Base-by-base conservation (phyloP, 345 rosid species). In the Melaleuca quinquenervia region DNA sequence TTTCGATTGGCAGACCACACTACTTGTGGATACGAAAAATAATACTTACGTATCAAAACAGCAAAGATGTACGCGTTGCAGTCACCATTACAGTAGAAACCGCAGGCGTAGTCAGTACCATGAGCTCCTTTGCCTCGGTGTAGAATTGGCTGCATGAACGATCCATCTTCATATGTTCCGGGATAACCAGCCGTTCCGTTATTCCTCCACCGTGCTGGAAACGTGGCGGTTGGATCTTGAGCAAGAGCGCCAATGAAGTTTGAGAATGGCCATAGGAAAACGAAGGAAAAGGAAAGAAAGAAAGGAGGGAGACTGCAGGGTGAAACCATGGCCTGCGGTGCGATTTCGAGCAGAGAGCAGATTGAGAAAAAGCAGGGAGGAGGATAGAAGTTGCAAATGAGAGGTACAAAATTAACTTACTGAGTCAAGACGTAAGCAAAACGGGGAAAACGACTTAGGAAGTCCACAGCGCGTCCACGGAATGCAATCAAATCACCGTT, bases 1-100 rank as follows among this genome's bases (percentile, higher is more conserved):
- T 89, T 86, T n/a, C 58, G 21, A 16, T 89, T 90, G 15, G 88
- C 88, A 82, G 87, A 86, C 90, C 92, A 89, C 24, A 85, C 90
- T 49, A 89, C 44, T 82, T 20, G 51, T 10, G 83, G 52, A 44
- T 1, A 27, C 1, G 27, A n/a, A n/a, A n/a, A n/a, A n/a, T n/a
- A n/a, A n/a, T n/a, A n/a, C n/a, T n/a, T n/a, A n/a, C n/a, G n/a
- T n/a, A n/a, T n/a, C n/a, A n/a, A 41, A 41, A 41, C 41, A 41
- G 41, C 4, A 41, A 41, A 64, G 78, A 64, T 29, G 78, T 64
- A 64, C 27, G 41, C 1, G 11, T 64, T 32, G 27, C 6, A 18
- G 2, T 2, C 14, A n/a, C 78, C 15, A 20, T 41, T 80, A 80
- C 83, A 41, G 11, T 48, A 82, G 52, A 82, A 82, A 26, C 83